phyloP scores from a whole-genome alignment of 140 eudicot species.

The Erigeron philadelphicus region DNA sequence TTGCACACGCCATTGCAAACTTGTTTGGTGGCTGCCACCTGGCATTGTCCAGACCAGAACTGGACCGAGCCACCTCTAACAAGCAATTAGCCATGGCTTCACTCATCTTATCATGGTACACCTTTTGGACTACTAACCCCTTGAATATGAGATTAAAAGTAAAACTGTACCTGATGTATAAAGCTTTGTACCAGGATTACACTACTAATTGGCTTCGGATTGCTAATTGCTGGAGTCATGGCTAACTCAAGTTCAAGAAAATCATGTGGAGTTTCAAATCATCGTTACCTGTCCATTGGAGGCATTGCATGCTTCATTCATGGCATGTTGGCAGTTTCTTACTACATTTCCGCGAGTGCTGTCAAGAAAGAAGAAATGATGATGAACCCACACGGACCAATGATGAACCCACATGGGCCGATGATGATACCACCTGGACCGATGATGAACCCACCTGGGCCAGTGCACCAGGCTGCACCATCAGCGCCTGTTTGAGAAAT shows the following conservation, averaged over 20 bases:
- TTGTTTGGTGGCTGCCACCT: conserved; percentile 76
- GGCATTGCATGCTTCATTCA: conserved; percentile 82
- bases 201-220: conserved; percentile 55
- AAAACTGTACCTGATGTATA: conserved; percentile 8
- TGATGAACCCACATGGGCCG: conserved; percentile 29
- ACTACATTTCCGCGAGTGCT: conserved; percentile 63
- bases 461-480: conserved; percentile 28
- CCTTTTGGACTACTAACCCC: not conserved
- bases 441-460: conserved; percentile 27
- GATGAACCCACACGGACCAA: conserved; percentile 25
- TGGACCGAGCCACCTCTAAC: conserved; percentile 58
- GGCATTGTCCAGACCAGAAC: conserved; percentile 51
- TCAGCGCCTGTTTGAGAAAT: conserved; percentile 26
- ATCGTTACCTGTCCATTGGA: conserved; percentile 63
- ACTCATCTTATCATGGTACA: conserved; percentile 71
- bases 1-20: conserved; percentile 61
- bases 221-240: conserved; percentile 59
- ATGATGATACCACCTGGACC: conserved; percentile 29
- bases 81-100: conserved; percentile 77
- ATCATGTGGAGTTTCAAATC: conserved; percentile 66
- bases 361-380: conserved; percentile 46
- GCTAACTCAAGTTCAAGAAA: conserved; percentile 57
- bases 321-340: conserved; percentile 74
- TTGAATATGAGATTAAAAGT: not conserved
- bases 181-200: conserved; percentile 50